These are phyloP conservation scores for Paecilomyces dactylethromorphus DNA, from an alignment of 2,329 filamentous ascomycete genomes.

Conservation along the genomic window DNA sequence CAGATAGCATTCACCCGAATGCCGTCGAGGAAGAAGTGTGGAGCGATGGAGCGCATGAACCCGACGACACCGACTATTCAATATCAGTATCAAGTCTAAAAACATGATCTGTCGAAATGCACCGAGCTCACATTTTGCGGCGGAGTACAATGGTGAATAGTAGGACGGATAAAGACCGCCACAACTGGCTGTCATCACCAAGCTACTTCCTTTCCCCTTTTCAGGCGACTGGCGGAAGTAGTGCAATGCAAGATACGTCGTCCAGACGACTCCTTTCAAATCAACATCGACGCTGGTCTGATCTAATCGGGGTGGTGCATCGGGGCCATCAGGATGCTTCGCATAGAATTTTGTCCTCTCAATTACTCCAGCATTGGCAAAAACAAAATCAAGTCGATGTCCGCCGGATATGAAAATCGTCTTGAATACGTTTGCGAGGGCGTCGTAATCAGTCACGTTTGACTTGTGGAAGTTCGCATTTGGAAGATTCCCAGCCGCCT, in stretches of 20 bases:
- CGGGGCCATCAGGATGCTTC: conserved; percentile 14
- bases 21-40: conserved; percentile 24
- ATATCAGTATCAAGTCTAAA: neutral
- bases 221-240: conserved; percentile 29
- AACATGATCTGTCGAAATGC: neutral
- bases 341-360: conserved; percentile 38
- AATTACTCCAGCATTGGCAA: conserved; percentile 43
- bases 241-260: conserved; percentile 34
- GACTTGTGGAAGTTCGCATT: conserved; percentile 33
- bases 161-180: conserved; percentile 31
- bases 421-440: conserved; percentile 31
- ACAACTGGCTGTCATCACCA: conserved; percentile 33
- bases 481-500: conserved; percentile 17
- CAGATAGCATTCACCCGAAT: conserved; percentile 32
- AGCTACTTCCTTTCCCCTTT: conserved; percentile 14
- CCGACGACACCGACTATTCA: conserved; percentile 26
- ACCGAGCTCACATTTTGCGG: conserved; percentile 25
- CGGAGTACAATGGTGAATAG: conserved; percentile 31
- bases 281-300: conserved; percentile 36
- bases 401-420: conserved; percentile 25
- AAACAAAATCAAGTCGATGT: conserved; percentile 41
- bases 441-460: conserved; percentile 31
- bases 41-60: conserved; percentile 32
- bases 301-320: conserved; percentile 23
- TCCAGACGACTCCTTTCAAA: conserved; percentile 36